Evolutionary conservation across 345 rosid species (phyloP).

Genomic region (Citrus glauca): DNA sequence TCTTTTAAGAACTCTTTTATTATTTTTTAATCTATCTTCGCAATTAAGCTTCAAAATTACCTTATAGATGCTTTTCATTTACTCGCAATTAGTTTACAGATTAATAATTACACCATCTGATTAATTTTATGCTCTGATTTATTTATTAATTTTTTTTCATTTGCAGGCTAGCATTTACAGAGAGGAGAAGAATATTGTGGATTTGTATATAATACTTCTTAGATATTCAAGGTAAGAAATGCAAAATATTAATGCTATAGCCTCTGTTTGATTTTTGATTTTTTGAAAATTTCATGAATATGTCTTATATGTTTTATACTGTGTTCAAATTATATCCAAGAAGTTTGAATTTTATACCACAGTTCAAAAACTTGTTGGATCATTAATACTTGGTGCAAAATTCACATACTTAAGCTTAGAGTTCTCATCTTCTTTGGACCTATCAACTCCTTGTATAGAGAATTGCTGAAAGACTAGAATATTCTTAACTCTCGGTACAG

Average conservation of each 20-base stretch:
- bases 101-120: not conserved
- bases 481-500: not conserved
- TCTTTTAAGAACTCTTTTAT: not conserved
- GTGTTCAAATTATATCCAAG: not conserved
- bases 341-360: not conserved
- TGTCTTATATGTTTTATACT: not conserved
- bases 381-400: not conserved
- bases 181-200: conserved; percentile 82
- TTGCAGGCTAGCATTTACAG: conserved; percentile 72
- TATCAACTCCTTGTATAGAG: not conserved
- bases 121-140: not conserved
- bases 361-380: not conserved
- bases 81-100: not conserved
- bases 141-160: not conserved
- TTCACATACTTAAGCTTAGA: conserved; percentile 5
- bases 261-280: not conserved
- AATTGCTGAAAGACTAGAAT: not conserved
- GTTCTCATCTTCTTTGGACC: not conserved
- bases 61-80: not conserved
- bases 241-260: not conserved
- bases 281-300: not conserved
- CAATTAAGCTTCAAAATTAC: not conserved
- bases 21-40: not conserved
- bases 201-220: conserved; percentile 85
- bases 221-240: conserved; percentile 73